A percentile compares a stretch with the other conserved stretches of the same genome.
Evolutionary conservation across 805 yeast species (phyloP).

Genomic region (Metschnikowia vanudenii): DNA sequence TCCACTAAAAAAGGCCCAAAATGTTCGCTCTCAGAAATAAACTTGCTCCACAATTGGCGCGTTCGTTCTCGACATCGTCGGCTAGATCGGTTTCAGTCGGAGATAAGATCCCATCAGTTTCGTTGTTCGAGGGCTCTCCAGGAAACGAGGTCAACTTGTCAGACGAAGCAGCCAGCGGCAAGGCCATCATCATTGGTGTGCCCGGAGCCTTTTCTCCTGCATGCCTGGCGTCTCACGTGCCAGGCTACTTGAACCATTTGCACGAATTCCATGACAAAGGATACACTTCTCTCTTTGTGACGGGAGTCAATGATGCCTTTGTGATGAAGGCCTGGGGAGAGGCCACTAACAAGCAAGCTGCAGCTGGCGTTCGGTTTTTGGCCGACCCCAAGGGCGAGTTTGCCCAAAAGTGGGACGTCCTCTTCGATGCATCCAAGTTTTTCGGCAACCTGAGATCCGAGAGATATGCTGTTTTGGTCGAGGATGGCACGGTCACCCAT

Average conservation of each 20-base stretch:
- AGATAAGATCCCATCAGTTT: slow-evolving; percentile 55
- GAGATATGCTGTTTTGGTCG: slow-evolving; percentile 74
- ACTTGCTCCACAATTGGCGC: slow-evolving; percentile 10
- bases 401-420: slow-evolving; percentile 58
- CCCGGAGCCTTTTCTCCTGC: slow-evolving; percentile 78
- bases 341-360: slow-evolving; percentile 24
- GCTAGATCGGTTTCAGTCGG: slow-evolving; percentile 49
- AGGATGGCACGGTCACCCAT: slow-evolving; percentile 67
- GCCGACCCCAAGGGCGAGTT: slow-evolving; percentile 83
- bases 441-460: slow-evolving; percentile 76
- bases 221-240: slow-evolving; percentile 69
- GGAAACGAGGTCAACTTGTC: slow-evolving; percentile 60
- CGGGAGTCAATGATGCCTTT: slow-evolving; percentile 85
- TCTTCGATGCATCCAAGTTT: slow-evolving; percentile 71
- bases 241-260: slow-evolving; percentile 61
- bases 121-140: slow-evolving; percentile 63
- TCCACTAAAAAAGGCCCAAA: too few species aligned
- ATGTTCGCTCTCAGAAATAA: slow-evolving; percentile 9
- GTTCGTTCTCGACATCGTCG: slow-evolving; percentile 23
- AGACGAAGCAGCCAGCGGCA: slow-evolving; percentile 45
- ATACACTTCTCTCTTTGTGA: slow-evolving; percentile 56
- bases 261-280: slow-evolving; percentile 63
- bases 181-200: slow-evolving; percentile 47
- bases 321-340: slow-evolving; percentile 81
- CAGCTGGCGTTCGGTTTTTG: slow-evolving; percentile 50